These are phyloP conservation scores for Allium fistulosum DNA, from an alignment of 106 monocot species.

Conservation along the genomic window DNA sequence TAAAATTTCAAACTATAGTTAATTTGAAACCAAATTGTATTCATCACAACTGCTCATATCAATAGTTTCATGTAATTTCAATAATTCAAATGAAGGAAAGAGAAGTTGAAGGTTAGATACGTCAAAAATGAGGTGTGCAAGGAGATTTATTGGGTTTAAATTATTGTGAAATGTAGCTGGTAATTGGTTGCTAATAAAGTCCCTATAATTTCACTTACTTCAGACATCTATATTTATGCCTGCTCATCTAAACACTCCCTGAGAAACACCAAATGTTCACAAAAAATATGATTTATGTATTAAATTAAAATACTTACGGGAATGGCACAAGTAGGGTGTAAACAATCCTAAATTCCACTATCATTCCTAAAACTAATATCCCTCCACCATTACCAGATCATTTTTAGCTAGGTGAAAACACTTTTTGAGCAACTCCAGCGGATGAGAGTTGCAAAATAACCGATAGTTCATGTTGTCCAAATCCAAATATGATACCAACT, in stretches of 20 bases:
- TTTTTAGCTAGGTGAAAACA: conserved; percentile 90
- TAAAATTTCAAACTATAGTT: no score
- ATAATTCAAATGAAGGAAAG: no score
- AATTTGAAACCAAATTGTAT: no score
- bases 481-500: conserved; percentile 93
- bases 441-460: conserved; percentile 81
- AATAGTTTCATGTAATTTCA: no score
- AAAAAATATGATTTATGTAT: neutral
- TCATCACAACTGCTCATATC: no score
- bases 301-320: conserved; percentile 45
- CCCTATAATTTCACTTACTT: no score
- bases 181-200: no score
- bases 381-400: conserved; percentile 85
- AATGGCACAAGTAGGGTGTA: conserved; percentile 84
- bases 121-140: no score
- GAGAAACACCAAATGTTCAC: neutral
- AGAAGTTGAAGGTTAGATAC: no score
- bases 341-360: conserved; percentile 77
- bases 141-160: no score
- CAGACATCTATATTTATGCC: neutral
- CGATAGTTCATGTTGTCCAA: conserved; percentile 79
- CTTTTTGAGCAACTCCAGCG: conserved; percentile 66
- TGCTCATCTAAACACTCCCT: neutral
- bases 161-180: no score
- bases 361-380: conserved; percentile 86